Evolutionary conservation across 208 protist species (phyloP).

Genomic region (Naegleria fowleri): DNA sequence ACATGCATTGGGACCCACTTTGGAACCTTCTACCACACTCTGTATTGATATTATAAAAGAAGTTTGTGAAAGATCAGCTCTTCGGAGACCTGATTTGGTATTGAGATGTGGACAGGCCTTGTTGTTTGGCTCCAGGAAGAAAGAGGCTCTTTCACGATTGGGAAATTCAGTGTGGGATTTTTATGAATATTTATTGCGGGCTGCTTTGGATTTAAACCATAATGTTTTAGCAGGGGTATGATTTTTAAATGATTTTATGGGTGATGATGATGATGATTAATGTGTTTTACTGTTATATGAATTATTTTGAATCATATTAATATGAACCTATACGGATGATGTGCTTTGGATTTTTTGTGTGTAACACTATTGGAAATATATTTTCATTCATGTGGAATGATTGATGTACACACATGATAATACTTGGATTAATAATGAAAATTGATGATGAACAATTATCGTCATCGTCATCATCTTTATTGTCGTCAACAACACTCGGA

Average conservation of each 20-base stretch:
- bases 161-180: conserved; percentile 2
- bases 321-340: too few relatives aligned
- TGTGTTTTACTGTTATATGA: neutral
- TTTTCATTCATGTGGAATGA: too few relatives aligned
- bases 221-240: neutral
- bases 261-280: neutral
- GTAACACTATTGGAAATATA: too few relatives aligned
- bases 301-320: too few relatives aligned
- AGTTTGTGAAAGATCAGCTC: neutral
- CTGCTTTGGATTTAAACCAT: neutral
- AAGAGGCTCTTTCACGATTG: neutral
- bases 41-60: neutral
- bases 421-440: too few relatives aligned
- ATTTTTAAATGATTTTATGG: too few relatives aligned
- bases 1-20: neutral
- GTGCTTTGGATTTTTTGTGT: too few relatives aligned
- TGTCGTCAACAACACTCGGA: too few relatives aligned
- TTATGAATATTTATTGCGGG: conserved; percentile 12
- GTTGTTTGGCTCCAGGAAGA: neutral
- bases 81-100: conserved; percentile 24
- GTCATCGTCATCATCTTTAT: too few relatives aligned
- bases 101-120: neutral
- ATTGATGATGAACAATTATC: too few relatives aligned
- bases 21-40: neutral
- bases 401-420: too few relatives aligned